Evolutionary conservation across 139 green algal species (phyloP), one percentile per base, ranked within the genome.

Genomic region (Chlorella vulgaris): DNA sequence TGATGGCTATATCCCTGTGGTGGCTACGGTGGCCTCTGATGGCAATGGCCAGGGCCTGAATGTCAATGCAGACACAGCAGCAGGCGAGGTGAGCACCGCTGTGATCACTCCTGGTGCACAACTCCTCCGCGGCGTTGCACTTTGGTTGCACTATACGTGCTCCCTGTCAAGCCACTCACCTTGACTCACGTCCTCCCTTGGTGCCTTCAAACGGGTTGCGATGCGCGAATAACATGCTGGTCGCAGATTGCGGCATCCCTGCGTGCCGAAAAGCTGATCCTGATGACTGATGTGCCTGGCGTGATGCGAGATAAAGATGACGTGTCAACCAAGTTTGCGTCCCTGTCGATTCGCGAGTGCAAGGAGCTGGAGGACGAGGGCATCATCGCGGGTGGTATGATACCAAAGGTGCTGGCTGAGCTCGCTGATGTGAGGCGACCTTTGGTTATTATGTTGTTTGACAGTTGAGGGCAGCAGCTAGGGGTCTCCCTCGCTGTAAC

Each of bases 271-370:
- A 99, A 99, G 92, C 94, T 99, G 4, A 97, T 99, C 76, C 91
- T 99, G 51, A 99, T 99, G 97, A 99, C 97, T 26, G 95, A 99
- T 83, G 95, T 98, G 74, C 90, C 94, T 2, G 95, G 96, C 7
- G 93, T 98, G 79, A 83, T 98, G 87, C 82, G 82, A 6, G 91
- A 98, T 88, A 97, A 97, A 87, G 89, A 98, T 78, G 95, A 98
- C 84, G 68, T 93, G 0, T 39, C 58, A 43, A 97, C 94, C 68
- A 94, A 96, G 83, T 94, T 93, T 76, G 42, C 81, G 0, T 65
- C 81, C 43, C 90, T 98, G 35, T 90, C 92, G 74, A 97, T 98
- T 82, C 83, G 89, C 2, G 28, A 87, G 7, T 86, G 81, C 76
- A 83, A 86, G 40, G 87, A 96, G 81, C 88, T 99, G 36, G 92